phyloP scores from a whole-genome alignment of 768 basidiomycete species.

The Lanmaoa rubissima region DNA sequence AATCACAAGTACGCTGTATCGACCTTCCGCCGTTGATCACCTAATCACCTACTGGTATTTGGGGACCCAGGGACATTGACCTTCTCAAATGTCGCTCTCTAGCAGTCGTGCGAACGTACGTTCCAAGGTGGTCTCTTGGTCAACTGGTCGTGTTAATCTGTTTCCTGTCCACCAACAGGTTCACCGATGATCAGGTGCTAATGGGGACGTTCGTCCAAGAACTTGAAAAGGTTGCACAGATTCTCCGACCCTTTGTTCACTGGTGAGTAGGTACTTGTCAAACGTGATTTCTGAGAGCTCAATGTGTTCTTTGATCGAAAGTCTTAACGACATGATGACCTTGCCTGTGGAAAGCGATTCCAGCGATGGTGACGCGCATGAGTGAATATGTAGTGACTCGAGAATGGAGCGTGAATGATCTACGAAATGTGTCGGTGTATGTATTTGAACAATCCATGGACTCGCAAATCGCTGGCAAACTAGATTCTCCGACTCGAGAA shows the following conservation, averaged over 20 bases:
- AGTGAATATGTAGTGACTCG: conserved; percentile 1
- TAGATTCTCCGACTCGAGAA: not conserved
- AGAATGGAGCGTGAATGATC: not conserved
- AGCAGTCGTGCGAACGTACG: conserved; percentile 61
- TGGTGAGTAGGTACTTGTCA: conserved; percentile 44
- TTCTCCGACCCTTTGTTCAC: conserved; percentile 76
- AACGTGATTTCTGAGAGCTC: not conserved
- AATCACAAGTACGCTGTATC: conserved; percentile 58
- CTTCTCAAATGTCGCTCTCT: conserved; percentile 82
- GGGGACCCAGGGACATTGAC: conserved; percentile 73
- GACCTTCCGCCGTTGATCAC: not conserved
- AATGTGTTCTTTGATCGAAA: conserved; percentile 24
- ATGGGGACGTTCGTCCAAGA: conserved; percentile 60
- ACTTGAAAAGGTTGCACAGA: conserved; percentile 49
- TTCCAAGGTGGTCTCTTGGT: conserved; percentile 8
- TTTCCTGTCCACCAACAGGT: conserved; percentile 39
- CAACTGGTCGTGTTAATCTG: conserved; percentile 17
- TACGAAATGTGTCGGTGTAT: not conserved
- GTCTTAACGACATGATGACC: conserved; percentile 74
- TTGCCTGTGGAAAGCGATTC: conserved; percentile 36
- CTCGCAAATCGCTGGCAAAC: not conserved
- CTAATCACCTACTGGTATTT: not conserved
- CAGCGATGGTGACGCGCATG: conserved; percentile 1
- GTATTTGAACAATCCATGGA: not conserved
- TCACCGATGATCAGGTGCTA: conserved; percentile 73